Evolutionary conservation across 441 rosid species (phyloP), one percentile per base, ranked within the genome.

Genomic region (Melastoma candidum): DNA sequence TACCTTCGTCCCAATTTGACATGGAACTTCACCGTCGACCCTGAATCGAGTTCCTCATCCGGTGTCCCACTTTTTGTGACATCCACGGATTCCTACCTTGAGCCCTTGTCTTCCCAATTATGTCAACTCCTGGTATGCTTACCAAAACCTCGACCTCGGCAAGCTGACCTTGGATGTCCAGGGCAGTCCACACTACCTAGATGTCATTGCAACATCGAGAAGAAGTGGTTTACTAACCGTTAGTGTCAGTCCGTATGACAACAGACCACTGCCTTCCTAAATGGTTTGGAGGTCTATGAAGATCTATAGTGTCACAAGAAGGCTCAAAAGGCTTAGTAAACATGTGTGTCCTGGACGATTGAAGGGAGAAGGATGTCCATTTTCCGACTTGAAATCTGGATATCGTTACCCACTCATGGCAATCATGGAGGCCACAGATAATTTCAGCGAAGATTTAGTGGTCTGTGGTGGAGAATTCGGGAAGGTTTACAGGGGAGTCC

Each of bases 381-480:
- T 89, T 66, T 81, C 90, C 1, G 72, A 73, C 62, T 77, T 85
- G 0, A 81, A 76, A 36, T 66, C 75, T 7, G 85, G 90, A 39
- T 84, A 84, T 58, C 72, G 80, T 11, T 82, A 76, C 60, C 92
- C 95, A 1, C 67, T 90, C 2, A 69, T 53, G 54, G 71, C 50
- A n/a, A 76, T 87, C 49, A 82, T 73, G 53, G 95, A 84, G 71
- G 95, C 97, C 26, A 83, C 95, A 0, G 75, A 69, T 57, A 77
- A 75, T 46, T 90, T 87, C 46, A 71, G 69, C 52, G 82, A 87
- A 48, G 71, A 69, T 32, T 67, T 87, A 55, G 67, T 84, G 49
- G 65, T 87, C 47, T 95, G 97, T 2, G 73, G 80, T 56, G 97
- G 97, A 47, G 97, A 92, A 22, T 87, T 90, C 58, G 97, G 97